These are phyloP conservation scores for Gypsophila paniculata DNA, from an alignment of 179 eudicot genomes.

Conservation along the genomic window DNA sequence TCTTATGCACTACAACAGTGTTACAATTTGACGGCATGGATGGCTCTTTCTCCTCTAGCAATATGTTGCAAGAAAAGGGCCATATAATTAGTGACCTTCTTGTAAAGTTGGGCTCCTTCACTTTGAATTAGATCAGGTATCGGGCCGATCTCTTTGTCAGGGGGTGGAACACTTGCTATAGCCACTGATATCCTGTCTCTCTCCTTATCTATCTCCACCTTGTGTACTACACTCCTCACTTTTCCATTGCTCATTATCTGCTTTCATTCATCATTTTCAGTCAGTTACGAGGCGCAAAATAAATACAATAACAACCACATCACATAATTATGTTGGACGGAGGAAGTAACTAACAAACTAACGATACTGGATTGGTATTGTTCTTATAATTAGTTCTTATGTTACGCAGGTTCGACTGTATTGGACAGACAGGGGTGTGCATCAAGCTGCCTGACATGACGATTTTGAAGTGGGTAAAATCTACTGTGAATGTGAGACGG, in stretches of 20 bases:
- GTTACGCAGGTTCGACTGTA: too few species aligned
- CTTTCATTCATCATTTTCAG: not conserved
- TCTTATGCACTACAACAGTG: not conserved
- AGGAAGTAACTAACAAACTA: too few species aligned
- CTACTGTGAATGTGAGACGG: not conserved
- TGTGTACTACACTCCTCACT: constrained; percentile 51
- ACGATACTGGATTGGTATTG: too few species aligned
- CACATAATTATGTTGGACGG: too few species aligned
- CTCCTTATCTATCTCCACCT: constrained; percentile 40
- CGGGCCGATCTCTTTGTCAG: constrained; percentile 40
- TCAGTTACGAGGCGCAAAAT: not conserved
- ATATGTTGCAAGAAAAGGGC: constrained; percentile 23
- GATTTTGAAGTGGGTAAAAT: too few species aligned
- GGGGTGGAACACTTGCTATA: constrained; percentile 31
- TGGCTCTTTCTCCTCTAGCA: constrained; percentile 23
- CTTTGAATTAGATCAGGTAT: constrained; percentile 27
- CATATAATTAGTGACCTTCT: constrained; percentile 30
- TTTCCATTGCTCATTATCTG: constrained; percentile 57
- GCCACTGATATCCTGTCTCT: constrained; percentile 44
- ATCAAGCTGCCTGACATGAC: too few species aligned
- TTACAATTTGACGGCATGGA: constrained; percentile 20
- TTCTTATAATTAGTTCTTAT: too few species aligned
- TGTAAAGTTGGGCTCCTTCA: constrained; percentile 35
- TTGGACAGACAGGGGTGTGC: too few species aligned
- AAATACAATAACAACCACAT: not conserved